Evolutionary conservation across 106 monocot species (phyloP), one percentile per base, ranked within the genome.

Genomic region (Dendrobium chrysotoxum): DNA sequence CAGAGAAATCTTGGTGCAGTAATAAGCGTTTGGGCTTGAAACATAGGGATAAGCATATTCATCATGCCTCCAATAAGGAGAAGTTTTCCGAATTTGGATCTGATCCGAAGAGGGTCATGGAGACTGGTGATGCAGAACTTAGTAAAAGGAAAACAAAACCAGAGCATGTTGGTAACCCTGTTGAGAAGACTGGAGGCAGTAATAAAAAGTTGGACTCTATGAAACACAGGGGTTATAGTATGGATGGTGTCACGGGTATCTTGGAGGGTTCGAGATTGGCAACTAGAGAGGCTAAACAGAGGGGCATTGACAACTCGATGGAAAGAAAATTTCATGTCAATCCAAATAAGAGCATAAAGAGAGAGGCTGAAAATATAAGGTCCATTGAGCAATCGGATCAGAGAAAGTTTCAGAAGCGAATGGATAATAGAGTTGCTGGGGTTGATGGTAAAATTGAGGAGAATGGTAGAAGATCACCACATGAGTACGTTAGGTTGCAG

Each of bases 391-490:
- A 40, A 46, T 26, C 47, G 25, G 47, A 44, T 21, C 44, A 5
- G 11, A 28, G 47, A 47, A 44, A 76, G 20, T 10, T 76, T 40
- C 47, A 5, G 20, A 76, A 76, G 44, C 47, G 5, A 1, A 47
- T 41, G 13, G 76, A 47, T 28, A 25, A 45, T 15, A 28, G 25
- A 20, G 44, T 76, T 45, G 0, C 12, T 47, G 28, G 25, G 23
- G 26, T 40, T 76, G 23, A 46, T 11, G 2, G 47, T 4, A 76
- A 47, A 28, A 76, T 4, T 44, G 47, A 76, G 76, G 26, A 46
- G 17, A 40, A 26, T 76, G 44, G 76, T 76, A 47, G 76, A 26
- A 76, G 47, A 40, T 76, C 76, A 46, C 46, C 47, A 42, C 23
- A 25, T 1, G 40, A 47, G 2, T 76, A 76, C 76, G 25, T 76